Percentiles rank a stretch among this genome's conserved stretches.
Conservation (phyloP, 2,329 filamentous ascomycete genomes). For the Trichoderma gracile region DNA sequence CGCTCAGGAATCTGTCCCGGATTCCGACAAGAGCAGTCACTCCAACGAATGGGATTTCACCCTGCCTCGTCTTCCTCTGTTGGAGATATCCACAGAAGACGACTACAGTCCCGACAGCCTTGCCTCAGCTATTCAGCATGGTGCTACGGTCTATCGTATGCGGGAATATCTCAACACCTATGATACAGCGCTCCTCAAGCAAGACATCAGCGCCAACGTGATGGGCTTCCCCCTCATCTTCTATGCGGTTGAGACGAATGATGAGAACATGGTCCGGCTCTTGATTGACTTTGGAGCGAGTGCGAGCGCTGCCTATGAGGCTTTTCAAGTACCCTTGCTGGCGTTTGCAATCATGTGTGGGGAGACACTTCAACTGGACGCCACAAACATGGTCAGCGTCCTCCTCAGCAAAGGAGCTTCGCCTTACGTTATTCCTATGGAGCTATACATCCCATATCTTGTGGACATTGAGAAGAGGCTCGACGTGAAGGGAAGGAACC, state of each 20-base stretch:
- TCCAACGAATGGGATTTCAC: conserved; percentile 14
- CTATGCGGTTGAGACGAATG: conserved; percentile 18
- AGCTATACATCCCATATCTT: conserved; percentile 7
- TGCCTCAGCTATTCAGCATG: conserved; percentile 17
- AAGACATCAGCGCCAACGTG: conserved; percentile 8
- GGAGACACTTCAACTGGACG: conserved; percentile 11
- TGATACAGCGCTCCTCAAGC: neutral
- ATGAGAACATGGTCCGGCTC: conserved; percentile 21
- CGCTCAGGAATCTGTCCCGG: neutral
- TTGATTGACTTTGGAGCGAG: conserved; percentile 7
- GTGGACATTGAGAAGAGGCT: neutral
- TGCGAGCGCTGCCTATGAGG: neutral
- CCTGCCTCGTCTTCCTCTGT: neutral
- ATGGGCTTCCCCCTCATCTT: conserved; percentile 16
- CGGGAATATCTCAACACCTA: neutral
- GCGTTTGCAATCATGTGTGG: conserved; percentile 22
- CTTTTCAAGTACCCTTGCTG: neutral
- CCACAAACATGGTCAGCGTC: conserved; percentile 18
- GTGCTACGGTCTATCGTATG: neutral
- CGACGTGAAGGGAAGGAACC: neutral
- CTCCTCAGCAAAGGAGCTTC: conserved; percentile 23
- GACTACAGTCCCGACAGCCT: neutral
- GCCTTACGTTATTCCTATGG: neutral
- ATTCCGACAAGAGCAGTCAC: neutral
- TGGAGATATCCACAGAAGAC: neutral